Percentiles rank a stretch among this genome's conserved stretches.
Evolutionary conservation across 345 rosid genomes (phyloP).

Genomic region (Corymbia maculata): DNA sequence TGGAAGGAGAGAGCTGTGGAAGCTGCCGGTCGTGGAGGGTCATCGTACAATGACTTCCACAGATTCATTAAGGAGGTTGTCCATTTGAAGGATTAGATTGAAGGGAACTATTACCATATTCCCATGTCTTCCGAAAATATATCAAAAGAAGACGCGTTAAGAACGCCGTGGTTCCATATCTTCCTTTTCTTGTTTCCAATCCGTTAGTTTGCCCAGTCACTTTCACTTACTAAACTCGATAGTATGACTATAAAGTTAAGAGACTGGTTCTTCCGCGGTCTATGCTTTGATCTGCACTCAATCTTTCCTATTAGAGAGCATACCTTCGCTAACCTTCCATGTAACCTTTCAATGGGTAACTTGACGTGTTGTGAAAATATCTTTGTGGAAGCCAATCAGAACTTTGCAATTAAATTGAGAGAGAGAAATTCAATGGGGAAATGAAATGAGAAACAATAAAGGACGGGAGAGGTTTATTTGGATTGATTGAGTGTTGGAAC

Average conservation of each 20-base stretch:
- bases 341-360: too few relatives aligned
- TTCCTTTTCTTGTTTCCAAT: neutral
- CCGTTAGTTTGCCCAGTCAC: neutral
- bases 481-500: neutral
- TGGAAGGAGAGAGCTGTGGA: slow-evolving; percentile 19
- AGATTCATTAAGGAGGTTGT: slow-evolving; percentile 7
- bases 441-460: neutral
- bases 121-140: neutral
- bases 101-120: neutral
- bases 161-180: neutral
- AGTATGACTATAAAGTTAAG: too few relatives aligned
- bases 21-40: slow-evolving; percentile 9
- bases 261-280: too few relatives aligned
- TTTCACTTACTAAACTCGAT: too few relatives aligned
- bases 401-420: too few relatives aligned
- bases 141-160: neutral
- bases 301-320: too few relatives aligned
- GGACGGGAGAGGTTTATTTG: neutral
- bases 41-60: slow-evolving; percentile 1
- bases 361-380: too few relatives aligned
- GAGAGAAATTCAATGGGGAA: too few relatives aligned
- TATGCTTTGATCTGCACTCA: too few relatives aligned
- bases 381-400: too few relatives aligned
- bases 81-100: neutral
- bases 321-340: too few relatives aligned